Evolutionary conservation across 1,284 basidiomycete species (phyloP), one percentile per base, ranked within the genome.

Genomic region (Rhizopogon parksii): DNA sequence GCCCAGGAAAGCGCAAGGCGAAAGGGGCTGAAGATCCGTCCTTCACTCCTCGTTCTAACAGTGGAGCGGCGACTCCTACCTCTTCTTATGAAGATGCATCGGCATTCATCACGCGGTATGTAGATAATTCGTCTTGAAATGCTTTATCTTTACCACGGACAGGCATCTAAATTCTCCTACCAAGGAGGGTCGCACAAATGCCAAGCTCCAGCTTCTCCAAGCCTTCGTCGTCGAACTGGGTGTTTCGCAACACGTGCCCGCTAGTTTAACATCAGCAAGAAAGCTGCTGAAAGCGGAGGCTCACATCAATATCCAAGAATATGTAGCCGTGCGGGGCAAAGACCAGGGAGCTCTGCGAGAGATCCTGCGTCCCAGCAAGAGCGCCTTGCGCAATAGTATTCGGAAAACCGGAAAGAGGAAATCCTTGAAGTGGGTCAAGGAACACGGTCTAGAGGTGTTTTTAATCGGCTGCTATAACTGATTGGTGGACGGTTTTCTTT

Each of bases 291-390:
- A 83, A 66, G 70, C 78, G 4, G 72, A 73, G 42, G 84, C 72
- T 0, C 87, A 88, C 62, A 60, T 88, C 36, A 87, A 86, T 59
- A 76, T 89, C 53, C 73, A 74, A 46, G 85, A 88, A 55, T 88
- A 89, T 64, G 71, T 88, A 53, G 74, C 76, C n/a, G 75, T 76
- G 36, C 81, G 86, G 37, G 72, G 69, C 51, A 72, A 81, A 59
- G 85, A 85, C 1, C 77, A 76, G 27, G 74, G 72, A 12, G 83
- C 81, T n/a, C 69, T 89, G 27, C 77, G 72, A 52, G 58, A 68
- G 37, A 76, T 81, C 49, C 74, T 88, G 75, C 77, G 83, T 55
- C 78, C 82, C 5, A 83, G 68, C 63, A 75, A 76, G 54, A 74
- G 56, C 19, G 77, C 83, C 1, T 72, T 88, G 51, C 73, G 82